phyloP scores from a whole-genome alignment of 2,329 filamentous ascomycete species.

The Colletotrichum caudatum region DNA sequence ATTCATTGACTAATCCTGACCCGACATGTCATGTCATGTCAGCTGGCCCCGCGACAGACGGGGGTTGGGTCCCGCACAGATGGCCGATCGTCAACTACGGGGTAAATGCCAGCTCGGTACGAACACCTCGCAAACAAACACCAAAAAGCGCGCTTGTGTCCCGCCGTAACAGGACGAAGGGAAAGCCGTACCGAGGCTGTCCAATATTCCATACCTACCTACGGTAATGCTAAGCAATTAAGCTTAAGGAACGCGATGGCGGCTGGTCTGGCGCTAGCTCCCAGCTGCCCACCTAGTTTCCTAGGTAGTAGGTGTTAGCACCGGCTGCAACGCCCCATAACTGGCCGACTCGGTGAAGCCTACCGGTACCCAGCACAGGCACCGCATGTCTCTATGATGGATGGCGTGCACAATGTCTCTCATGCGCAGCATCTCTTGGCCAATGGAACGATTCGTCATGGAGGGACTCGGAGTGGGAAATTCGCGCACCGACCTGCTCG shows the following conservation, averaged over 20 bases:
- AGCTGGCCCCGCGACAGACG: too few relatives aligned
- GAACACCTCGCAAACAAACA: background rate
- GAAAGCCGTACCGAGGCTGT: background rate
- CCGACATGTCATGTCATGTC: too few relatives aligned
- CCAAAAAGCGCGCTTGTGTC: background rate
- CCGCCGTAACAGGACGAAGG: constrained; percentile 30
- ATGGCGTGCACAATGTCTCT: background rate
- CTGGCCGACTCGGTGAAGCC: background rate
- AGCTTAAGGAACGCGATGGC: constrained; percentile 30
- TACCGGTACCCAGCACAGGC: background rate
- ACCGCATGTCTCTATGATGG: background rate
- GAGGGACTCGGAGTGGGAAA: background rate
- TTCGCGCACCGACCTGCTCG: constrained; percentile 15
- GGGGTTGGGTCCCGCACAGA: background rate
- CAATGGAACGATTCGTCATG: constrained; percentile 10
- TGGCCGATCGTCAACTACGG: constrained; percentile 2
- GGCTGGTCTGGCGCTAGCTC: too few relatives aligned
- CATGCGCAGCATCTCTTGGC: background rate
- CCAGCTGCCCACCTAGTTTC: too few relatives aligned
- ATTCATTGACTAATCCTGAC: background rate
- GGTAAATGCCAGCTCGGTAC: constrained; percentile 9
- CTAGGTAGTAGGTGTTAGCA: too few relatives aligned
- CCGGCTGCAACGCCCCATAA: too few relatives aligned
- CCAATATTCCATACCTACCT: too few relatives aligned
- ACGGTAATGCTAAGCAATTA: constrained; percentile 28